A percentile compares a stretch with the other conserved stretches of the same genome.
phyloP scores from a whole-genome alignment of 2,329 filamentous ascomycete species.

The Colletotrichum aenigma region DNA sequence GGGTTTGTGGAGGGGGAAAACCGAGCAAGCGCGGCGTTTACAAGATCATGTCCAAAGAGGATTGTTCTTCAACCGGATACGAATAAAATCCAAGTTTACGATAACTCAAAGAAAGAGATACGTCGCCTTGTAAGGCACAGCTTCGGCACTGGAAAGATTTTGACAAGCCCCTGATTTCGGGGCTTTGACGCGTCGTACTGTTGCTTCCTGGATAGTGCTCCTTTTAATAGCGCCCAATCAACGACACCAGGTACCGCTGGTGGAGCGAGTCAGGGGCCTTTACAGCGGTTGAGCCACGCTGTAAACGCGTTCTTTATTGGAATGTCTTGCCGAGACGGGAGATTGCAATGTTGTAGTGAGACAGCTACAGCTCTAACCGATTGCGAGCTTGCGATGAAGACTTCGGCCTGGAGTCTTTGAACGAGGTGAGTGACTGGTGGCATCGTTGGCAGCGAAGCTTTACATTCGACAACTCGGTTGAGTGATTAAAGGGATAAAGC shows the following conservation, averaged over 20 bases:
- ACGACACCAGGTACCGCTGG: neutral
- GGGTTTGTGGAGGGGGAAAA: neutral
- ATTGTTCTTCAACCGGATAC: neutral
- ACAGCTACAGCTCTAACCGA: neutral
- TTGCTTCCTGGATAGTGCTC: neutral
- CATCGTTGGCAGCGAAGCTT: neutral
- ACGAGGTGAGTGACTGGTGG: neutral
- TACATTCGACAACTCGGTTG: neutral
- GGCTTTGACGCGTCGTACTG: neutral
- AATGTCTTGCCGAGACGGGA: neutral
- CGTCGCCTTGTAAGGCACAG: neutral
- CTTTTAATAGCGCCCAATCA: neutral
- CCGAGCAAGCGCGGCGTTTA: neutral
- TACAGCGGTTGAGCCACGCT: neutral
- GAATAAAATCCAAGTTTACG: neutral
- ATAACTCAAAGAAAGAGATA: neutral
- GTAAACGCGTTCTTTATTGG: neutral
- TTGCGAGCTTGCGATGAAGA: neutral
- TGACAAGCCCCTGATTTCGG: neutral
- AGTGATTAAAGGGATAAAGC: neutral
- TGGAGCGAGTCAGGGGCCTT: neutral
- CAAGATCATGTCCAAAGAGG: neutral
- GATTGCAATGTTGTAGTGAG: neutral
- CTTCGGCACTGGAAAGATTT: neutral
- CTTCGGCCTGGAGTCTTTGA: neutral